These are phyloP conservation scores for Gautieria morchelliformis DNA, from an alignment of 768 basidiomycete species.

Conservation along the genomic window DNA sequence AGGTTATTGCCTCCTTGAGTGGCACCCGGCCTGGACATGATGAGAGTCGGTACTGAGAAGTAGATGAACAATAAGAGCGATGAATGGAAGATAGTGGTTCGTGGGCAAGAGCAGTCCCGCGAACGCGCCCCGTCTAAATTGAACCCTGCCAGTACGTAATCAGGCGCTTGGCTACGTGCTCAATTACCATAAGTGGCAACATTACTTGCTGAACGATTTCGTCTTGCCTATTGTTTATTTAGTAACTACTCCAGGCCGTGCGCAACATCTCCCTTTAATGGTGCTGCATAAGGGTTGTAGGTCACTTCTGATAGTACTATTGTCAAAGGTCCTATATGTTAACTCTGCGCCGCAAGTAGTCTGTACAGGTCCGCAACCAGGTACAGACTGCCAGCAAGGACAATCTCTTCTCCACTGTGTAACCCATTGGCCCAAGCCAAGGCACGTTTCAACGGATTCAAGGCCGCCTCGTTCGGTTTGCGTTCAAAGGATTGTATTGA, in stretches of 20 bases:
- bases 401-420: slow-evolving; percentile 26
- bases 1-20: slow-evolving; percentile 30
- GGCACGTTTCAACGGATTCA: slow-evolving; percentile 32
- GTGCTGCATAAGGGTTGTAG: too few species aligned
- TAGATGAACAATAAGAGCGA: not conserved
- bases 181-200: too few species aligned
- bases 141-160: not conserved
- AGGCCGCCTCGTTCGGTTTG: slow-evolving; percentile 20
- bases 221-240: too few species aligned
- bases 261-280: too few species aligned
- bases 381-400: slow-evolving; percentile 89
- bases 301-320: too few species aligned
- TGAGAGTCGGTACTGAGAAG: not conserved
- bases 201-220: too few species aligned
- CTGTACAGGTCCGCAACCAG: slow-evolving; percentile 90
- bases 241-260: too few species aligned
- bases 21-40: not conserved
- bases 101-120: not conserved
- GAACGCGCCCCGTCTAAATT: not conserved
- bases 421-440: slow-evolving; percentile 32
- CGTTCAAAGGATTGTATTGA: slow-evolving; percentile 31
- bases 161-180: not conserved
- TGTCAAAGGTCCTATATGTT: not conserved
- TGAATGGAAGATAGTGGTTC: not conserved
- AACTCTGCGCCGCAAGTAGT: slow-evolving; percentile 19